Evolutionary conservation across 495 filamentous ascomycete species (phyloP).

Genomic region (Mycothermus thermophilus): DNA sequence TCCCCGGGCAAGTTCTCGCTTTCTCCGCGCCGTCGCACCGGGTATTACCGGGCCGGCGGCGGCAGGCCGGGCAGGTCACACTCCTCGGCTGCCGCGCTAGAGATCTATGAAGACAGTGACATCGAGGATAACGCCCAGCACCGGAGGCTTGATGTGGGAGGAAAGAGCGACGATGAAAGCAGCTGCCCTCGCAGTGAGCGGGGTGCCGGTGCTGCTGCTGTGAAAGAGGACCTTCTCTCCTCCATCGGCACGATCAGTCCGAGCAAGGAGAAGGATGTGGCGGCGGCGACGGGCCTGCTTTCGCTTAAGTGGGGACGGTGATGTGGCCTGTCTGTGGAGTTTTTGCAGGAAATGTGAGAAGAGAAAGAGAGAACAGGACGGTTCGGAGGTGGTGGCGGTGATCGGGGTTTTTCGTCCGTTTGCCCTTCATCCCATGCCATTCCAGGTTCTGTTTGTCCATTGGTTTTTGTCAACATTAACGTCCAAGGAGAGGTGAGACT

Average conservation of each 20-base stretch:
- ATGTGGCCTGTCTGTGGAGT: too few relatives aligned
- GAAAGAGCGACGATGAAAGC: neutral
- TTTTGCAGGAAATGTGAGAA: too few relatives aligned
- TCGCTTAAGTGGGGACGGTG: too few relatives aligned
- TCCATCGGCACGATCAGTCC: conserved; percentile 52
- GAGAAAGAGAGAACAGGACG: too few relatives aligned
- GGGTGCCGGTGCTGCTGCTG: neutral
- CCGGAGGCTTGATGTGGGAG: neutral
- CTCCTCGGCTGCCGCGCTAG: conserved; percentile 10
- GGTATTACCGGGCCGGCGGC: neutral
- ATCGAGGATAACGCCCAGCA: neutral
- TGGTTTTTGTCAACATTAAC: too few relatives aligned
- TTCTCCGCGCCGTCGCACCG: neutral
- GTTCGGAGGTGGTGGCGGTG: too few relatives aligned
- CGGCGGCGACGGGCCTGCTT: conserved; percentile 65
- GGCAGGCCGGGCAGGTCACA: conserved; percentile 1
- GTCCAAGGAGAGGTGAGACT: too few relatives aligned
- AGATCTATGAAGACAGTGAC: conserved; percentile 32
- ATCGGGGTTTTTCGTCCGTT: too few relatives aligned
- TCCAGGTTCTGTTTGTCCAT: too few relatives aligned
- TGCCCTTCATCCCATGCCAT: too few relatives aligned
- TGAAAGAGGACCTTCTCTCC: conserved; percentile 43
- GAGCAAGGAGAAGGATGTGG: conserved; percentile 51
- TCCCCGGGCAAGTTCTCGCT: neutral
- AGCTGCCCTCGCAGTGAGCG: neutral